phyloP scores from a whole-genome alignment of 768 basidiomycete species.

The Pleurotus citrinopileatus region DNA sequence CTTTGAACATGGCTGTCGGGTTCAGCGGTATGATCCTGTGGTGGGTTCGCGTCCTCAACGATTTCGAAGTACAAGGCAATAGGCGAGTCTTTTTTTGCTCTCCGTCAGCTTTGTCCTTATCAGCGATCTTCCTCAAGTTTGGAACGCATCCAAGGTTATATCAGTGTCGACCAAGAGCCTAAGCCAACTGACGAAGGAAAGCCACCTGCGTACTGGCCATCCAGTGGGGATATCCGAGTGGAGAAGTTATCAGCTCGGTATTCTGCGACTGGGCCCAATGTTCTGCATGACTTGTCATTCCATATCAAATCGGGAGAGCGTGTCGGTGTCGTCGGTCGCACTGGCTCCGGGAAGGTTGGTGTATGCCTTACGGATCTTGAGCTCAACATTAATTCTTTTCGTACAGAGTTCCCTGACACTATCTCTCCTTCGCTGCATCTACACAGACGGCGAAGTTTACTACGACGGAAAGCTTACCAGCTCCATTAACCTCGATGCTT shows the following conservation, averaged over 20 bases:
- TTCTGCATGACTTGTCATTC: constrained; percentile 48
- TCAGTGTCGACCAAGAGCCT: constrained; percentile 44
- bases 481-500: constrained; percentile 48
- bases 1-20: constrained; percentile 42
- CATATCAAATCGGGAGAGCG: constrained; percentile 54
- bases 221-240: constrained; percentile 47
- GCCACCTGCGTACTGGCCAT: constrained; percentile 61
- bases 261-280: constrained; percentile 40
- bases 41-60: constrained; percentile 26
- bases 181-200: constrained; percentile 28
- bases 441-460: constrained; percentile 48
- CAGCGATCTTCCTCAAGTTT: constrained; percentile 24
- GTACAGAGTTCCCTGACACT: constrained; percentile 34
- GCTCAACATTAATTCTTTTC: background rate
- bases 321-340: constrained; percentile 42
- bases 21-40: constrained; percentile 46
- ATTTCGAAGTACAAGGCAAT: constrained; percentile 28
- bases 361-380: background rate
- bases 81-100: constrained; percentile 9
- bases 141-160: constrained; percentile 60
- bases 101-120: background rate
- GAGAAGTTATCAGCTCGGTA: constrained; percentile 53
- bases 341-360: constrained; percentile 33
- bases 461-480: constrained; percentile 50
- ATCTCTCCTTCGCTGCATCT: constrained; percentile 50